Conservation (phyloP, 257 asterid genomes). For the Gardenia jasminoides region DNA sequence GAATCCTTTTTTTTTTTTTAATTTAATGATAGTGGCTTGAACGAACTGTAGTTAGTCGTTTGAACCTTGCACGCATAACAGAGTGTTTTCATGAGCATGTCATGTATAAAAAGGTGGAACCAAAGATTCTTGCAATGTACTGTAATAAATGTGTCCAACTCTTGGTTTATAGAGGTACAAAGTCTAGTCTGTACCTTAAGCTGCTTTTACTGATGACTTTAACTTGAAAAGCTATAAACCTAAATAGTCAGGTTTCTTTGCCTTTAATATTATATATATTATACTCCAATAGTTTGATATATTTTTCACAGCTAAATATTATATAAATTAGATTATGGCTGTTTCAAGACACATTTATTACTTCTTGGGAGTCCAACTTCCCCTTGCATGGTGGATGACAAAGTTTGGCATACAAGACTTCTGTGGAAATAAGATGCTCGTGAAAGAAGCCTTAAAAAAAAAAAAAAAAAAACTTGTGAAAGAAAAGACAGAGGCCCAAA, state of each 20-base stretch:
- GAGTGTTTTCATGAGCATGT: neutral
- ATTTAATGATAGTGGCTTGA: no score
- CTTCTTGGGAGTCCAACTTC: no score
- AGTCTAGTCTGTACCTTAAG: neutral
- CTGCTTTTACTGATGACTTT: neutral
- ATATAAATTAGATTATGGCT: neutral
- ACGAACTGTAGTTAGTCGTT: no score
- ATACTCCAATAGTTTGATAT: neutral
- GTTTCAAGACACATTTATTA: neutral
- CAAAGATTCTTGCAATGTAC: neutral
- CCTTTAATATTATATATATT: neutral
- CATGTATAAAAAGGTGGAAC: neutral
- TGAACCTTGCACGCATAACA: no score
- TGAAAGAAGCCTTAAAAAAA: no score
- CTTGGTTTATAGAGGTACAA: neutral
- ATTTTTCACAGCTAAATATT: no score
- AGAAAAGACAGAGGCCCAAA: neutral
- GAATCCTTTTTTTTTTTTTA: no score
- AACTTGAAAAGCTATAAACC: neutral
- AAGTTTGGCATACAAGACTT: no score
- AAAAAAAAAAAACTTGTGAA: no score
- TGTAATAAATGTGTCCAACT: no score
- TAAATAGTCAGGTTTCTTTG: neutral
- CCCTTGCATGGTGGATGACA: no score
- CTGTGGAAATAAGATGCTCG: no score